These are phyloP conservation scores for Plasmodium blacklocki DNA, from an alignment of 169 alveolate genomes.

Conservation along the genomic window DNA sequence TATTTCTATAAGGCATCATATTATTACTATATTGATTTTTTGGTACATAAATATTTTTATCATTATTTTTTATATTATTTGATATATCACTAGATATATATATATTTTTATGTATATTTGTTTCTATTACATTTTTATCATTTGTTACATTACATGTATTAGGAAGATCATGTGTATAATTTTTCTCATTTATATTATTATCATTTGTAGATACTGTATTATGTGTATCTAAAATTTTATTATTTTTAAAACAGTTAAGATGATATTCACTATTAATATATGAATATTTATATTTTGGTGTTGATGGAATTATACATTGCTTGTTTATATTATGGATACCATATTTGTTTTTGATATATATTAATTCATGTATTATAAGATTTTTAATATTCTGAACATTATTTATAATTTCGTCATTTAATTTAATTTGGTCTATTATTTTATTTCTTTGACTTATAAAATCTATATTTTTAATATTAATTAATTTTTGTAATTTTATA, in stretches of 20 bases:
- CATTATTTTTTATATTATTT: not conserved
- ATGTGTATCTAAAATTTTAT: not conserved
- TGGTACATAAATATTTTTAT: not conserved
- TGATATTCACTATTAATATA: conserved; percentile 14
- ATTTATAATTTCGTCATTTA: conserved; percentile 44
- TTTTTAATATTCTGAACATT: conserved; percentile 45
- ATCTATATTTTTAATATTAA: conserved; percentile 74
- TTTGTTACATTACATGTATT: not conserved
- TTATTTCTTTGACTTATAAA: conserved; percentile 58
- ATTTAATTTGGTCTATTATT: conserved; percentile 9
- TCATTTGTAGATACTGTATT: not conserved
- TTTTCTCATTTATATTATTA: not conserved
- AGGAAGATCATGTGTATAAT: not conserved
- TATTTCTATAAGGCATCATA: conserved; percentile 27
- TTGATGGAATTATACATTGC: conserved; percentile 1
- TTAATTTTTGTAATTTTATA: conserved; percentile 76
- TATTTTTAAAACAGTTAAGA: not conserved
- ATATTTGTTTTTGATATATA: conserved; percentile 47
- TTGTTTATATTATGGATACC: conserved; percentile 14
- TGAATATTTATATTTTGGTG: conserved; percentile 31
- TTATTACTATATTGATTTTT: not conserved
- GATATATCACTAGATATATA: not conserved
- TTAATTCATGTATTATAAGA: conserved; percentile 71
- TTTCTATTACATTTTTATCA: not conserved
- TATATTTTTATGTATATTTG: not conserved